Conservation (phyloP, 208 protist species). For the Leishmania guyanensis region DNA sequence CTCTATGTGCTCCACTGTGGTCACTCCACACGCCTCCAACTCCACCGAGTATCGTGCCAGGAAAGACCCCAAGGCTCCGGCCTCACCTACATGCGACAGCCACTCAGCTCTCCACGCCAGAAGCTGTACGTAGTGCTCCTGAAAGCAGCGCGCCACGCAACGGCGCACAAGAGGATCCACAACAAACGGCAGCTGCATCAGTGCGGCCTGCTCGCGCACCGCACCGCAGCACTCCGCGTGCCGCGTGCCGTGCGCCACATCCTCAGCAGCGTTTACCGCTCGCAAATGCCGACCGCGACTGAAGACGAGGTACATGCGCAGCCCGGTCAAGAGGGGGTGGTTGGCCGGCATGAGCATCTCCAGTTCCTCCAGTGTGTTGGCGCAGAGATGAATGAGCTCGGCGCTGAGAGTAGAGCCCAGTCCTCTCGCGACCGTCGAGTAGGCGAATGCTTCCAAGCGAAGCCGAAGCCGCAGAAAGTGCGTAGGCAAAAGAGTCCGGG, state of each 20-base stretch:
- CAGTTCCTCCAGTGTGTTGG: slow-evolving; percentile 57
- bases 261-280: slow-evolving; percentile 27
- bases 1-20: slow-evolving; percentile 41
- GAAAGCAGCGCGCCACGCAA: slow-evolving; percentile 67
- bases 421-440: slow-evolving; percentile 29
- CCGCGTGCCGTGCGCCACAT: slow-evolving; percentile 13
- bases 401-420: slow-evolving; percentile 38
- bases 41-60: slow-evolving; percentile 56
- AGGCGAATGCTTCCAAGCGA: slow-evolving; percentile 51
- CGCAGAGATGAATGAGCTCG: slow-evolving; percentile 44
- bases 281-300: slow-evolving; percentile 48
- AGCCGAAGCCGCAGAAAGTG: slow-evolving; percentile 56
- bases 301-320: slow-evolving; percentile 77
- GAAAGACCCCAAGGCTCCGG: slow-evolving; percentile 45
- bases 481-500: slow-evolving; percentile 43
- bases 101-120: slow-evolving; percentile 29
- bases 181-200: slow-evolving; percentile 64
- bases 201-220: slow-evolving; percentile 50
- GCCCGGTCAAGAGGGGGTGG: slow-evolving; percentile 61
- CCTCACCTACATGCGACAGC: slow-evolving; percentile 19
- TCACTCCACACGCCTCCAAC: slow-evolving; percentile 57
- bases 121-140: slow-evolving; percentile 71
- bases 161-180: slow-evolving; percentile 55
- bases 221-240: slow-evolving; percentile 67
- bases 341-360: slow-evolving; percentile 53